Base-by-base conservation (phyloP, 139 green algal genomes). In the Coelastrella sp. region DNA sequence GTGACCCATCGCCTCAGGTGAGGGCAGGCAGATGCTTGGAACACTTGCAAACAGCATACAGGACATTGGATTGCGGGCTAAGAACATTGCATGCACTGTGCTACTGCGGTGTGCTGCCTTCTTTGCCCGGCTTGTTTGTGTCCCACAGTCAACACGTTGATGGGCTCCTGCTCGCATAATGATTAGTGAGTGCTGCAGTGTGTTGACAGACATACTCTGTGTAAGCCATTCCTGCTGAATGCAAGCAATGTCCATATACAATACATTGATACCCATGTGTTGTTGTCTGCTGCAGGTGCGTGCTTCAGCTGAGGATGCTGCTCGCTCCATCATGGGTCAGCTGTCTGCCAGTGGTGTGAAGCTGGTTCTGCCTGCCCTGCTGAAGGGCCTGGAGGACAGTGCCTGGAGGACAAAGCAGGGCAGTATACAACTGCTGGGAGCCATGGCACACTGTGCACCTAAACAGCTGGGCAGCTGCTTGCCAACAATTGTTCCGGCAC, bases 321-420 rank as follows among this genome's bases (percentile, higher is more conserved):
- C 98, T 23, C 94, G 94, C 5, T 96, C 96, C 68, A 98, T 99
- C 93, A 99, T 99, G 98, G 93, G 90, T 6, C 95, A 99, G 90
- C 96, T 99, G 19, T 97, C 93, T 54, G 97, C 93, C 22, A 73
- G 95, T 94, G 94, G 98, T 58, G 97, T 99, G 13, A 99, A 99
- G 96, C 96, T 99, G 78, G 96, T 99, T 75, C 93, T 99, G 83
- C 98, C 98, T 10, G 93, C 95, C 17, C 92, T 99, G 90, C 93
- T 99, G 32, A 96, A 95, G 87, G 97, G 96, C 2, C 91, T 99
- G 75, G 96, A 98, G 75, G 97, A 99, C 88, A 20, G 19, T 13
- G 68, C 94, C 73, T 99, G 98, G 98, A 94, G 98, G 83, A 99
- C 97, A 60, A 99, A 99, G 97, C 96, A 99, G 92, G 98, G 98